Percentiles rank a stretch among this genome's conserved stretches.
These are phyloP conservation scores for Cutaneotrichosporon cavernicola DNA, from an alignment of 1,284 basidiomycete genomes.

Conservation along the genomic window DNA sequence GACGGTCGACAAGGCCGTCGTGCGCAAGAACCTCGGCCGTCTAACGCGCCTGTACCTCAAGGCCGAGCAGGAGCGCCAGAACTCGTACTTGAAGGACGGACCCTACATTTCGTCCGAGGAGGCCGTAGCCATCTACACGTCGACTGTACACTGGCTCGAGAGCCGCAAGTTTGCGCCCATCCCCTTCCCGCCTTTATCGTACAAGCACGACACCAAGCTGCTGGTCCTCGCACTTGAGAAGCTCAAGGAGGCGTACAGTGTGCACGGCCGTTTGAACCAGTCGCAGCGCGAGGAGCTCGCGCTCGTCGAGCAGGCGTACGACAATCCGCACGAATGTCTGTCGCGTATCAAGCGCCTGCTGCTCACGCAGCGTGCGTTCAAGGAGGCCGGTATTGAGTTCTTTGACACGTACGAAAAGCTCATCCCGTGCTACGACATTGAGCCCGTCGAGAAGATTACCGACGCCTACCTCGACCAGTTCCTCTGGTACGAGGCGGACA, in stretches of 20 bases:
- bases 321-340: slow-evolving; percentile 61
- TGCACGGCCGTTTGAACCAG: slow-evolving; percentile 92
- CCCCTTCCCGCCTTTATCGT: slow-evolving; percentile 95
- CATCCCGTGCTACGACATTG: slow-evolving; percentile 96
- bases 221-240: slow-evolving; percentile 92
- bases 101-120: slow-evolving; percentile 97
- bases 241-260: slow-evolving; percentile 96
- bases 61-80: slow-evolving; percentile 95
- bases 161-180: slow-evolving; percentile 91
- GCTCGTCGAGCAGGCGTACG: slow-evolving; percentile 92
- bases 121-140: slow-evolving; percentile 94
- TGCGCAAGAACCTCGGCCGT: slow-evolving; percentile 56
- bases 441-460: slow-evolving; percentile 97
- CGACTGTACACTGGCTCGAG: slow-evolving; percentile 96
- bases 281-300: slow-evolving; percentile 94
- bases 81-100: slow-evolving; percentile 94
- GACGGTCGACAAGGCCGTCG: slow-evolving; percentile 97
- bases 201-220: slow-evolving; percentile 97
- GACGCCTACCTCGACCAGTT: slow-evolving; percentile 94
- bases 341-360: slow-evolving; percentile 95
- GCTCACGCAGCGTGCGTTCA: slow-evolving; percentile 93
- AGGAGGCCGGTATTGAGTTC: slow-evolving; percentile 85
- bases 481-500: slow-evolving; percentile 74
- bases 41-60: slow-evolving; percentile 79
- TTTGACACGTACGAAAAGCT: slow-evolving; percentile 92